Conservation (phyloP, 1,284 basidiomycete genomes). For the Leccinum subrobustum region DNA sequence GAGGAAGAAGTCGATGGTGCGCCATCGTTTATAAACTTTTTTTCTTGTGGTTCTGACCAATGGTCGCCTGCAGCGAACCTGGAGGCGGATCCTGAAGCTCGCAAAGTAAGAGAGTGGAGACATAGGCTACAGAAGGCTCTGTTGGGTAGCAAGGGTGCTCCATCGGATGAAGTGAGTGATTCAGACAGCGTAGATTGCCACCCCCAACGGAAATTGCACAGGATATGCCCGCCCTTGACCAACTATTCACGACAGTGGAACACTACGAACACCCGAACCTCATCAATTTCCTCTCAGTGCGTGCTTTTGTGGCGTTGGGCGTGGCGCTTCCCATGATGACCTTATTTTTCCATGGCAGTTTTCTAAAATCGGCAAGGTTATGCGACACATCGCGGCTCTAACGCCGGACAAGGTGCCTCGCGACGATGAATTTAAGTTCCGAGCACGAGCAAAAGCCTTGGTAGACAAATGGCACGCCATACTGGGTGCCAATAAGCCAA, state of each 20-base stretch:
- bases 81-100: slow-evolving; percentile 67
- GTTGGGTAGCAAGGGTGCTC: slow-evolving; percentile 53
- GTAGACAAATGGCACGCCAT: slow-evolving; percentile 77
- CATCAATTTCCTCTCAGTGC: slow-evolving; percentile 77
- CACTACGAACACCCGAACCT: slow-evolving; percentile 81
- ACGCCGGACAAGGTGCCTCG: slow-evolving; percentile 67
- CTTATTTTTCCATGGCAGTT: slow-evolving; percentile 46
- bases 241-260: slow-evolving; percentile 83
- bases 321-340: slow-evolving; percentile 19
- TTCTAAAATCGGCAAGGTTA: slow-evolving; percentile 98
- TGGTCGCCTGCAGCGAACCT: slow-evolving; percentile 40
- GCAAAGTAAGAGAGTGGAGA: slow-evolving; percentile 76
- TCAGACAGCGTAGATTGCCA: slow-evolving; percentile 1
- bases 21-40: slow-evolving; percentile 20
- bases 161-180: slow-evolving; percentile 46
- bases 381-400: slow-evolving; percentile 88
- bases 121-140: slow-evolving; percentile 82
- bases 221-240: slow-evolving; percentile 80
- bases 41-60: slow-evolving; percentile 9
- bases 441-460: slow-evolving; percentile 70
- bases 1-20: slow-evolving; percentile 57
- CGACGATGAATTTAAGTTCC: slow-evolving; percentile 87
- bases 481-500: slow-evolving; percentile 48
- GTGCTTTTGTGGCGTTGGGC: slow-evolving; percentile 30
- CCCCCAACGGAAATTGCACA: slow-evolving; percentile 31